Evolutionary conservation across 768 basidiomycete genomes (phyloP), one percentile per base, ranked within the genome.

Genomic region (Tylopilus plumbeoviolaceoides): DNA sequence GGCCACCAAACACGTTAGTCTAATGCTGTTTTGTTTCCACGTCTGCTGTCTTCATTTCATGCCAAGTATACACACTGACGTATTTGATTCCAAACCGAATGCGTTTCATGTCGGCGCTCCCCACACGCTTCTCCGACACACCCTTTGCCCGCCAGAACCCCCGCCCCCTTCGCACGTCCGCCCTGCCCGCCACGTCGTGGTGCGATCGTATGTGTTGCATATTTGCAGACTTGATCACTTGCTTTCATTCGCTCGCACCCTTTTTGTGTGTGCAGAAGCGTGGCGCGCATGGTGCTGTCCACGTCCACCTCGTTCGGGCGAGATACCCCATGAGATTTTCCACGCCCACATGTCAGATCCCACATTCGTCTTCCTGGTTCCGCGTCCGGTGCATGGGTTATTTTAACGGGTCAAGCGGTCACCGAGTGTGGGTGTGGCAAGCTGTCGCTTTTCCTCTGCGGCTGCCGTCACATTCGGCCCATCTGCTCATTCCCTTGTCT

Each of bases 51-150:
- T 51, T 48, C 44, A 39, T 42, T 51, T 39, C 51, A 47, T 51
- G 44, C 56, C 44, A 45, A 31, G 28, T 38, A 38, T 33, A 28
- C 35, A n/a, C 35, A 48, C 47, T 63, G 63, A 64, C 55, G 54
- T 60, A 63, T 60, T 54, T 42, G 28, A 48, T 35, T 49, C 38
- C 38, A 38, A 38, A 38, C 7, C 46, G 28, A 47, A 51, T 25
- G 42, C 33, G 62, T 63, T 63, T 63, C 63, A 63, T 50, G 43
- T 63, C 43, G 51, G 62, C 59, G 56, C 63, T 48, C 62, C 54
- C 63, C 59, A 63, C 62, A 58, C 40, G 17, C 44, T 48, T 33
- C 47, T 59, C 59, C 62, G 62, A 55, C 39, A 33, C 39, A 42
- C 59, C 62, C 56, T 63, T 46, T 53, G 53, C 60, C 63, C 60